These are phyloP conservation scores for Emiliania huxleyi DNA, from an alignment of 78 protist species.

Conservation along the genomic window DNA sequence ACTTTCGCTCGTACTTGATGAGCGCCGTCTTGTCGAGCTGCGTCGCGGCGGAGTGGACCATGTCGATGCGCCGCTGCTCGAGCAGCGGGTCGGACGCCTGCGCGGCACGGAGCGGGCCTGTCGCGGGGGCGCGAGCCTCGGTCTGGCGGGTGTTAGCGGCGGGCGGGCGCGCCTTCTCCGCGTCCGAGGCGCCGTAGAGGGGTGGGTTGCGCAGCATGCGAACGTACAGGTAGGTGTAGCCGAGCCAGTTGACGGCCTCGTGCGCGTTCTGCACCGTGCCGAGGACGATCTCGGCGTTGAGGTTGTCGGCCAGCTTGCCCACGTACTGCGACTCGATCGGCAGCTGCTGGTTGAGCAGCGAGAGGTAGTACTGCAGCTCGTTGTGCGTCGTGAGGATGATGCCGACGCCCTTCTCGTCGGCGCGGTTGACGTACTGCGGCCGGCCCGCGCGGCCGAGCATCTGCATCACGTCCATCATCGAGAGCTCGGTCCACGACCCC, in stretches of 20 bases:
- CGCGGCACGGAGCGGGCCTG: no score
- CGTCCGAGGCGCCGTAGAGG: constrained; percentile 81
- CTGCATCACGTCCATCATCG: constrained; percentile 94
- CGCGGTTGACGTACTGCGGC: constrained; percentile 76
- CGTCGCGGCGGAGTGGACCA: constrained; percentile 91
- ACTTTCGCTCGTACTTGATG: constrained; percentile 84
- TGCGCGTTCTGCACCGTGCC: constrained; percentile 81
- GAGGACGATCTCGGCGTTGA: constrained; percentile 97
- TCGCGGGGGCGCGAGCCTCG: no score
- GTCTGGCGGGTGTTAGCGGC: no score
- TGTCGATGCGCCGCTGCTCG: constrained; percentile 75
- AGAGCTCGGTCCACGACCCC: constrained; percentile 91
- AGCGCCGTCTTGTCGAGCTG: constrained; percentile 79
- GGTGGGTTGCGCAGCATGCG: constrained; percentile 94
- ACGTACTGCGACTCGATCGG: constrained; percentile 97
- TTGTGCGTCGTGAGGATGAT: constrained; percentile 85
- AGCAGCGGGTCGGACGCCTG: constrained; percentile 73
- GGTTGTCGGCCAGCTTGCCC: constrained; percentile 79
- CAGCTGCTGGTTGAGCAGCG: constrained; percentile 93
- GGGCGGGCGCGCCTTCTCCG: constrained; percentile 44
- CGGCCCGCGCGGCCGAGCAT: constrained; percentile 99
- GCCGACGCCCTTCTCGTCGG: constrained; percentile 94
- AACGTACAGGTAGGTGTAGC: constrained; percentile 93
- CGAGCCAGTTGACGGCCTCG: constrained; percentile 95
- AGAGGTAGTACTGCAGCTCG: constrained; percentile 92